phyloP scores from a whole-genome alignment of 768 basidiomycete species.

The Cystoderma amianthinum region DNA sequence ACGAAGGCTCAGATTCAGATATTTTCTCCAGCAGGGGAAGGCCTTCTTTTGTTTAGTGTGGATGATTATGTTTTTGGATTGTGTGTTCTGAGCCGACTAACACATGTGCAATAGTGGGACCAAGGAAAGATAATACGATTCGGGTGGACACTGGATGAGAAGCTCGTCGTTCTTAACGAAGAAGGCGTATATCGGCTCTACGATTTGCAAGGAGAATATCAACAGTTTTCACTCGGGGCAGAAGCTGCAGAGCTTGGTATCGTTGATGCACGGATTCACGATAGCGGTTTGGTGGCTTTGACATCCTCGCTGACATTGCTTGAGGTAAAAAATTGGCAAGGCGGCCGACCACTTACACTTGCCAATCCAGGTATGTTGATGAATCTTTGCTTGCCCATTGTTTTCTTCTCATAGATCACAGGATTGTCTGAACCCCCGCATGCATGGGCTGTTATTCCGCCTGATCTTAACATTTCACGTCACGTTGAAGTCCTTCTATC shows the following conservation, averaged over 20 bases:
- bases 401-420: constrained; percentile 21
- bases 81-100: constrained; percentile 9
- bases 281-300: constrained; percentile 81
- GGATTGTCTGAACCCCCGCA: constrained; percentile 74
- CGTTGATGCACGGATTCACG: constrained; percentile 80
- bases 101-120: constrained; percentile 67
- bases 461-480: constrained; percentile 81
- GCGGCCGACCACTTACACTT: constrained; percentile 62
- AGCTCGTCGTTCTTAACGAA: constrained; percentile 81
- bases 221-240: constrained; percentile 76
- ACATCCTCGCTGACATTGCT: constrained; percentile 69
- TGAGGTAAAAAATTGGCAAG: constrained; percentile 89
- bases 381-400: too few species aligned
- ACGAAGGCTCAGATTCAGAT: constrained; percentile 82
- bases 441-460: constrained; percentile 86
- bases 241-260: constrained; percentile 82
- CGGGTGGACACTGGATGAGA: constrained; percentile 81
- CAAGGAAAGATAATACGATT: constrained; percentile 76
- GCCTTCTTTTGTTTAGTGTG: constrained; percentile 65
- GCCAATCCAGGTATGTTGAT: constrained; percentile 62
- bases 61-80: constrained; percentile 25
- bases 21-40: constrained; percentile 81
- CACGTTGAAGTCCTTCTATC: constrained; percentile 89
- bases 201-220: constrained; percentile 79
- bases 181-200: constrained; percentile 91